A percentile compares a stretch with the other conserved stretches of the same genome.
These are phyloP conservation scores for Xylaria sp. DNA, from an alignment of 2,329 filamentous ascomycete species.

Conservation along the genomic window DNA sequence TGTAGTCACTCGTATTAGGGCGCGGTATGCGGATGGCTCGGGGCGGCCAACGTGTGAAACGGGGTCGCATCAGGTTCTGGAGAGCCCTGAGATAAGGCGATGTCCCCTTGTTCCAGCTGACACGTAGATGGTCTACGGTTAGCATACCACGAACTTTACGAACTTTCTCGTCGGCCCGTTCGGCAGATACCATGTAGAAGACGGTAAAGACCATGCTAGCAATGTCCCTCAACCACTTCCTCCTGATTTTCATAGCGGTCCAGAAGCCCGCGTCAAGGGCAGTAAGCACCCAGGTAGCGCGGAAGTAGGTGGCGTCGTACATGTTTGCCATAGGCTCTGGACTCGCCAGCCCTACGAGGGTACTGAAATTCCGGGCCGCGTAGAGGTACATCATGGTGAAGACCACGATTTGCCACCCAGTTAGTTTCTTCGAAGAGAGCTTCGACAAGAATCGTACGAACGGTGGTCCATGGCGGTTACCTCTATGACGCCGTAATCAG, in stretches of 20 bases:
- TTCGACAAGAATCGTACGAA: constrained; percentile 76
- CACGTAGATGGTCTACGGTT: constrained; percentile 89
- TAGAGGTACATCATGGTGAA: constrained; percentile 93
- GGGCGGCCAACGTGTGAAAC: constrained; percentile 83
- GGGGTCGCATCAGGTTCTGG: constrained; percentile 78
- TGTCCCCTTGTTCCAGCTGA: constrained; percentile 95
- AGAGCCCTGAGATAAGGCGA: constrained; percentile 85
- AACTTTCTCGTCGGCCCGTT: constrained; percentile 96
- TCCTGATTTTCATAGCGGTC: constrained; percentile 93
- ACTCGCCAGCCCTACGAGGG: constrained; percentile 88
- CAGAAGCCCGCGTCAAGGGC: constrained; percentile 97
- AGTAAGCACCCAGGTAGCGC: constrained; percentile 96
- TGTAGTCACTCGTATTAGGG: constrained; percentile 82
- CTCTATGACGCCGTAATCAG: constrained; percentile 62
- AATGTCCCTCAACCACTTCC: constrained; percentile 83
- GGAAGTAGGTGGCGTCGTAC: constrained; percentile 92
- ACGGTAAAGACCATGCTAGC: constrained; percentile 84
- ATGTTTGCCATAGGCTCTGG: constrained; percentile 95
- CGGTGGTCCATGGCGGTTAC: constrained; percentile 89
- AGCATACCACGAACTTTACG: constrained; percentile 86
- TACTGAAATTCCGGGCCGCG: constrained; percentile 90
- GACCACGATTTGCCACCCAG: constrained; percentile 89
- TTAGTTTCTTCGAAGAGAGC: constrained; percentile 76
- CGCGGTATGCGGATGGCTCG: constrained; percentile 85
- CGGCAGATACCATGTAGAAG: constrained; percentile 93